phyloP scores from a whole-genome alignment of 75 land plant genomes.

The Cryptomeria japonica region DNA sequence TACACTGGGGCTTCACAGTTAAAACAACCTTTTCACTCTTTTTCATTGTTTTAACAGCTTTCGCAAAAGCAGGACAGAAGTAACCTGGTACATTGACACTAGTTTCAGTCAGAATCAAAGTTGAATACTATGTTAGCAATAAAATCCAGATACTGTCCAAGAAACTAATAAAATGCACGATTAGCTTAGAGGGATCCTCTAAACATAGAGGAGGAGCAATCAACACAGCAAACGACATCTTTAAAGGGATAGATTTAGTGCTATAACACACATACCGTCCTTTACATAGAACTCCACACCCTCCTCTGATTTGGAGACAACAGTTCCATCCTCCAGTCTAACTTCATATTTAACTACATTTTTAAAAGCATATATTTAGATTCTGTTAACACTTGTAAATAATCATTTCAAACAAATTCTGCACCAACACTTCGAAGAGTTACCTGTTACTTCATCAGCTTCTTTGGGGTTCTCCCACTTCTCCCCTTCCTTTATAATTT shows the following conservation, averaged over 20 bases:
- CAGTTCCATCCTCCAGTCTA: constrained; percentile 36
- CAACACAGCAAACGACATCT: background rate
- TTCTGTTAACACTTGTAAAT: background rate
- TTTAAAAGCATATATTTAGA: background rate
- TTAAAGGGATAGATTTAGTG: background rate
- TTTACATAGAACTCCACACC: constrained; percentile 49
- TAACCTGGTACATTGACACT: constrained; percentile 38
- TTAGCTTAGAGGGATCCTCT: background rate
- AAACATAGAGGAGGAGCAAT: background rate
- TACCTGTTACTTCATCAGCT: constrained; percentile 61
- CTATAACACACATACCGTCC: constrained; percentile 37
- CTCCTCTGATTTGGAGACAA: constrained; percentile 46
- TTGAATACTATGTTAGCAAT: background rate
- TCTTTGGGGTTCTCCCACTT: constrained; percentile 64
- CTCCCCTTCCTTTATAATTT: constrained; percentile 47
- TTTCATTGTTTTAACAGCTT: constrained; percentile 88
- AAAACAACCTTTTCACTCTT: constrained; percentile 65
- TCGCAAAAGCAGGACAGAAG: constrained; percentile 74
- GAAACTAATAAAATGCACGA: background rate
- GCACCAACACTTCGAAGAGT: background rate
- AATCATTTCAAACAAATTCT: background rate
- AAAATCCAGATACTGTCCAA: background rate
- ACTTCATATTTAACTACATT: constrained; percentile 51
- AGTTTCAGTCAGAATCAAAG: background rate
- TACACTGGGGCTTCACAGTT: constrained; percentile 83